Evolutionary conservation across 345 rosid genomes (phyloP).

Genomic region (Bruguiera parviflora): DNA sequence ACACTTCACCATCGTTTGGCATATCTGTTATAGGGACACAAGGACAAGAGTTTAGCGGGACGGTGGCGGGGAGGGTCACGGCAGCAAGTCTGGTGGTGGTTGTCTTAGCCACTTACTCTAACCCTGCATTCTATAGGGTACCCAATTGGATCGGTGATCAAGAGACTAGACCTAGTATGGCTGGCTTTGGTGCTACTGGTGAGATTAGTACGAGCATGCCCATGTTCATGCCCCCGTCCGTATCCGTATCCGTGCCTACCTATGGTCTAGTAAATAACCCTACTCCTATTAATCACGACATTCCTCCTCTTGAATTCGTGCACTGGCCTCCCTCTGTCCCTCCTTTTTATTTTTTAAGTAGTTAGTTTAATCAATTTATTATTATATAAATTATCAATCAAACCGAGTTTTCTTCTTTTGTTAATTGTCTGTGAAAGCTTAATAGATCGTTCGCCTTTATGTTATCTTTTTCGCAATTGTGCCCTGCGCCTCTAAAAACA

Average conservation of each 20-base stretch:
- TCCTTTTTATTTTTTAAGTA: not conserved
- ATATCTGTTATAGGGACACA: constrained; percentile 46
- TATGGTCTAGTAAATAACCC: constrained; percentile 23
- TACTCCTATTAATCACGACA: constrained; percentile 24
- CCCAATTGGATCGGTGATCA: constrained; percentile 24
- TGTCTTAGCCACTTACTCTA: constrained; percentile 33
- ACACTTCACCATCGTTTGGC: constrained; percentile 29
- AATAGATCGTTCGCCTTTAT: no score
- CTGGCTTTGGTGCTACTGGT: constrained; percentile 8
- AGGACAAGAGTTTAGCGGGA: constrained; percentile 53
- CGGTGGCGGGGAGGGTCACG: constrained; percentile 40
- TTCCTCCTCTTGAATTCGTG: constrained; percentile 29
- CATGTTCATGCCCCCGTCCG: not conserved
- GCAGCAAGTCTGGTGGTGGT: constrained; percentile 43
- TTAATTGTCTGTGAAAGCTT: no score
- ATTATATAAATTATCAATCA: no score
- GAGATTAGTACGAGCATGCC: constrained; percentile 20
- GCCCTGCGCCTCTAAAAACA: no score
- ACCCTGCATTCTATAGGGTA: constrained; percentile 30
- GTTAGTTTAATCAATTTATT: no score
- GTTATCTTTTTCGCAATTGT: no score
- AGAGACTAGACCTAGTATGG: constrained; percentile 13
- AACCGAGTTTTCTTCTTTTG: no score
- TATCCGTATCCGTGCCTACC: not conserved
- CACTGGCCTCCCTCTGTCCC: constrained; percentile 30